phyloP scores from a whole-genome alignment of 176 grass and related monocot species.

The Triticum timopheevii region DNA sequence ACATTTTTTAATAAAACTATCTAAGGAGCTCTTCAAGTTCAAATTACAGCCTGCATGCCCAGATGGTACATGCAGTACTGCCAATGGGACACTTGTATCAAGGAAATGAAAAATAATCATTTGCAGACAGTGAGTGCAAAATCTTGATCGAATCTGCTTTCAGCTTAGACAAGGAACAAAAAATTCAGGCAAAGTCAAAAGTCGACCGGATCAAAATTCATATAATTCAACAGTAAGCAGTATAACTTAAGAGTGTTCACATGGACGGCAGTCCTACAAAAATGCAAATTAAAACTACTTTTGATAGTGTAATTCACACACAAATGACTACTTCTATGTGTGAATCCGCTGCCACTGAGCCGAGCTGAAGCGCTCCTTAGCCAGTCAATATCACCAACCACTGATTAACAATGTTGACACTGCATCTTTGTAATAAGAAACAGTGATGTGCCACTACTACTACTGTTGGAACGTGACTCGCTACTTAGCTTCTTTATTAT shows the following conservation, averaged over 20 bases:
- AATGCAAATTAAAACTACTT: neutral
- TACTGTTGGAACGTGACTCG: constrained; percentile 10
- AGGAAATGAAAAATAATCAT: neutral
- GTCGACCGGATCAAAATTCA: neutral
- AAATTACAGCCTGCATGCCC: too few species aligned
- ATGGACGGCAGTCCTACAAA: neutral
- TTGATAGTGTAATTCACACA: neutral
- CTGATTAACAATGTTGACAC: constrained; percentile 9
- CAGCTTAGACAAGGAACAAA: neutral
- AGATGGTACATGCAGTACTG: constrained; percentile 15
- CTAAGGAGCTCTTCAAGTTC: too few species aligned
- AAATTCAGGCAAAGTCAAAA: neutral
- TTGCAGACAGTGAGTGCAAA: neutral
- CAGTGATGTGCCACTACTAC: neutral
- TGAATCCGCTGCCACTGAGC: neutral
- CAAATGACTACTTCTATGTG: neutral
- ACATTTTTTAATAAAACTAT: too few species aligned
- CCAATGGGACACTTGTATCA: neutral
- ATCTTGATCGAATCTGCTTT: neutral
- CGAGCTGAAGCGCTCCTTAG: neutral
- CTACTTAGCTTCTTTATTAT: neutral
- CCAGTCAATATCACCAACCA: constrained; percentile 17
- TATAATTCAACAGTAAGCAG: neutral
- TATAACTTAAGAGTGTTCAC: neutral
- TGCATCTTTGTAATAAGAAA: neutral